Percentiles rank a stretch among this genome's conserved stretches.
Conservation (phyloP, 2,329 filamentous ascomycete genomes). For the Calonectria montana region DNA sequence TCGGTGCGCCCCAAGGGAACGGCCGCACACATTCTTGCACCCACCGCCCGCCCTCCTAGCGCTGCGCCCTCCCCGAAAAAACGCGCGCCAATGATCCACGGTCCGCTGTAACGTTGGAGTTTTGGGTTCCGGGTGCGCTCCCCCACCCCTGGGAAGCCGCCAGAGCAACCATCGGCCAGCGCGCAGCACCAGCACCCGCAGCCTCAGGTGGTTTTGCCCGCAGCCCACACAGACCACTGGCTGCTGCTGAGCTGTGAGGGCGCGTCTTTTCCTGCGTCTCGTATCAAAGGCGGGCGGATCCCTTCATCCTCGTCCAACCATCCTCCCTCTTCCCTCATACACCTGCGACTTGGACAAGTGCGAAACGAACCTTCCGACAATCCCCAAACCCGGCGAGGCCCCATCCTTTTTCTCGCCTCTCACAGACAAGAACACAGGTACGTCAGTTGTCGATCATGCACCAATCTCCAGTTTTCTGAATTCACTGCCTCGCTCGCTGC, state of each 20-base stretch:
- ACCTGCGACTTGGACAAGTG: constrained; percentile 7
- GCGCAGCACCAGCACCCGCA: not conserved
- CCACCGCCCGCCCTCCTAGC: constrained; percentile 8
- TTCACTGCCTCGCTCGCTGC: constrained; percentile 12
- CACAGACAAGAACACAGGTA: constrained; percentile 9
- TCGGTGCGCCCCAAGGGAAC: not conserved
- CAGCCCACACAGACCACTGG: not conserved
- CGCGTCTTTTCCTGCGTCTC: constrained; percentile 17
- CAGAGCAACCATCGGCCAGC: constrained; percentile 10
- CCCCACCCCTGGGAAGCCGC: not conserved
- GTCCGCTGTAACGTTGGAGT: constrained; percentile 17
- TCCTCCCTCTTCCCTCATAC: constrained; percentile 17
- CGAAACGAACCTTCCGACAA: constrained; percentile 23
- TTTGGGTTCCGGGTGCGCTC: not conserved
- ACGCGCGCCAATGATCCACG: constrained; percentile 8
- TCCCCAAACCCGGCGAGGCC: constrained; percentile 13
- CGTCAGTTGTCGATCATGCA: constrained; percentile 5
- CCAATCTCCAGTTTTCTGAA: constrained; percentile 8
- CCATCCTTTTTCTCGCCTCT: constrained; percentile 10
- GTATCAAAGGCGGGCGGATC: not conserved
- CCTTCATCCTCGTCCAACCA: constrained; percentile 18
- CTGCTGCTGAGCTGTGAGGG: not conserved
- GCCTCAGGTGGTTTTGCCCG: constrained; percentile 1
- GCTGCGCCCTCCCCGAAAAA: constrained; percentile 5
- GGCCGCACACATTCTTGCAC: not conserved